Evolutionary conservation across 495 filamentous ascomycete genomes (phyloP).

Genomic region (Pseudoneurospora amorphoporcata): DNA sequence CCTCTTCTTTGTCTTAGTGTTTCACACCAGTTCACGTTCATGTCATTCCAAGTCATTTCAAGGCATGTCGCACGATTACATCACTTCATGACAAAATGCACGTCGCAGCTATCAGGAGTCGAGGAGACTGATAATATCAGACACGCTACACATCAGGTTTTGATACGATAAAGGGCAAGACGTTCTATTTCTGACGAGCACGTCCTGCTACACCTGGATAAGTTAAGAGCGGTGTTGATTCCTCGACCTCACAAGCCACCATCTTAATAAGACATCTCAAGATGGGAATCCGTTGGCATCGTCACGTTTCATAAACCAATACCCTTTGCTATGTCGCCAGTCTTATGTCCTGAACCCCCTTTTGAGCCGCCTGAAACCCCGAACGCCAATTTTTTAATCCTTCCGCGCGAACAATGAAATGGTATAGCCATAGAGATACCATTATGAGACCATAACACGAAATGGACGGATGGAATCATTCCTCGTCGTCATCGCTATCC

Average conservation of each 20-base stretch:
- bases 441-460: neutral
- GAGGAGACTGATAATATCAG: neutral
- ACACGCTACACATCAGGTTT: neutral
- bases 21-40: neutral
- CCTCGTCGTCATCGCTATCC: conserved; percentile 2
- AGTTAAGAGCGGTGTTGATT: neutral
- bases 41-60: neutral
- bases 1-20: neutral
- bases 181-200: neutral
- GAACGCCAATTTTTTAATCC: neutral
- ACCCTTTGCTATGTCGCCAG: neutral
- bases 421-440: neutral
- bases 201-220: neutral
- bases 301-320: neutral
- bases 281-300: neutral
- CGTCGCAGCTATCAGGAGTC: neutral
- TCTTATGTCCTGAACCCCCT: neutral
- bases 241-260: neutral
- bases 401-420: neutral
- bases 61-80: neutral
- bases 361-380: neutral
- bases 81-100: neutral
- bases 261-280: neutral
- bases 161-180: neutral
- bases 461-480: neutral